A percentile compares a stretch with the other conserved stretches of the same genome.
These are phyloP conservation scores for Osmanthus fragrans DNA, from an alignment of 257 asterid species.

Conservation along the genomic window DNA sequence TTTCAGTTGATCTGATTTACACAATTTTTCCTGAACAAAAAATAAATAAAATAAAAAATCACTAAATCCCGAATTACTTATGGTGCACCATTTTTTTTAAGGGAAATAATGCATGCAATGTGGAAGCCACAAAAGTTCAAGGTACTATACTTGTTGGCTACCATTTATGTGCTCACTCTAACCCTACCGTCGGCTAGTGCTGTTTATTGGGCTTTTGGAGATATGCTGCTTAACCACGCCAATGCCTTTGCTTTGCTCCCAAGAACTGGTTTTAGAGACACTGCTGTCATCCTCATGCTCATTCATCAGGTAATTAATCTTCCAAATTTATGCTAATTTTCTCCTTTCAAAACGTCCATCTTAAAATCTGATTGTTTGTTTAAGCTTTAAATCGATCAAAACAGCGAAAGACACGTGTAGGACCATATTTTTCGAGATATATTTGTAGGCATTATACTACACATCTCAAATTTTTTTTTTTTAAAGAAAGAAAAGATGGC, in stretches of 20 bases:
- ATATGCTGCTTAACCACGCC: conserved; percentile 58
- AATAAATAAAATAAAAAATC: no score
- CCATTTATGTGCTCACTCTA: conserved; percentile 70
- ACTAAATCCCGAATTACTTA: background rate
- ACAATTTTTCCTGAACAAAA: no score
- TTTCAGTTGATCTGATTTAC: background rate
- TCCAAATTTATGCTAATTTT: background rate
- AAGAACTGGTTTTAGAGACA: conserved; percentile 68
- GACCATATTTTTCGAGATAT: no score
- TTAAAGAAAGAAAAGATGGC: no score
- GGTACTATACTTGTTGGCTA: conserved; percentile 67
- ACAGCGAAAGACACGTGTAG: no score
- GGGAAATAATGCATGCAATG: conserved; percentile 95
- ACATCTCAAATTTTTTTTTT: no score
- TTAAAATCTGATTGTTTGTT: no score
- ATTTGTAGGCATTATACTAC: no score
- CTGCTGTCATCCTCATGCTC: conserved; percentile 87
- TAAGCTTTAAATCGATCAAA: no score
- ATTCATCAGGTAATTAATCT: conserved; percentile 62
- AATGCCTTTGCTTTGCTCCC: conserved; percentile 83
- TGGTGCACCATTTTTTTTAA: conserved; percentile 1
- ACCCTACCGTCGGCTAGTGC: conserved; percentile 89
- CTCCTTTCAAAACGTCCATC: no score
- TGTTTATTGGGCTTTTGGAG: conserved; percentile 93
- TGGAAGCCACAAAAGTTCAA: conserved; percentile 93